Percentiles rank a stretch among this genome's conserved stretches.
phyloP scores from a whole-genome alignment of 805 yeast species.

The Grigorovia jiainica region DNA sequence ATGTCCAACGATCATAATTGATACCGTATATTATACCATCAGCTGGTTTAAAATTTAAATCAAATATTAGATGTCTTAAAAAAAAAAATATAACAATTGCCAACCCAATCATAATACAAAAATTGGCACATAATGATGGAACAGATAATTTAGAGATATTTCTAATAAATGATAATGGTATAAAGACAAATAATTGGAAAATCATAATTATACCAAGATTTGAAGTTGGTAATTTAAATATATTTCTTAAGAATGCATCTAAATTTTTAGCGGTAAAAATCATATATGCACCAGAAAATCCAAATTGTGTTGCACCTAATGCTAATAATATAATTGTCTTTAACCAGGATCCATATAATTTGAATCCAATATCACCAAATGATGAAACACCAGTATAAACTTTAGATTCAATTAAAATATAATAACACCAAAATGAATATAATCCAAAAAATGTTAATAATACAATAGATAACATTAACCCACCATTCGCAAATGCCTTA shows the following conservation, averaged over 20 bases:
- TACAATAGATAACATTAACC: slow-evolving; percentile 46
- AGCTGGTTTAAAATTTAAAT: slow-evolving; percentile 36
- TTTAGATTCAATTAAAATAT: slow-evolving; percentile 52
- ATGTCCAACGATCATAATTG: slow-evolving; percentile 51
- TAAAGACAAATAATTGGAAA: slow-evolving; percentile 46
- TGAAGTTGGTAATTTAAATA: slow-evolving; percentile 30
- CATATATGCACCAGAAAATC: slow-evolving; percentile 73
- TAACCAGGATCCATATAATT: slow-evolving; percentile 55
- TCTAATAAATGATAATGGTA: slow-evolving; percentile 63
- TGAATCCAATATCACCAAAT: slow-evolving; percentile 69
- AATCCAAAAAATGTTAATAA: slow-evolving; percentile 52
- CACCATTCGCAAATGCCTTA: slow-evolving; percentile 64
- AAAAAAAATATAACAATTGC: slow-evolving; percentile 53
- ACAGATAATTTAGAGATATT: slow-evolving; percentile 68
- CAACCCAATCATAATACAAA: slow-evolving; percentile 58
- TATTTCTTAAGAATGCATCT: slow-evolving; percentile 48
- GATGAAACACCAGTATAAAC: slow-evolving; percentile 53
- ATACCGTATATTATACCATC: slow-evolving; percentile 41
- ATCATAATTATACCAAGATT: slow-evolving; percentile 40
- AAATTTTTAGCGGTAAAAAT: slow-evolving; percentile 70
- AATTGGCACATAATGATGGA: slow-evolving; percentile 63
- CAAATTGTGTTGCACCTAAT: slow-evolving; percentile 62
- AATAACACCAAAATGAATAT: slow-evolving; percentile 72
- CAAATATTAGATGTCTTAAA: slow-evolving; percentile 24
- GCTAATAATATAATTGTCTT: slow-evolving; percentile 55